These are phyloP conservation scores for Cutaneotrichosporon cavernicola DNA, from an alignment of 1,284 basidiomycete genomes.

Conservation along the genomic window DNA sequence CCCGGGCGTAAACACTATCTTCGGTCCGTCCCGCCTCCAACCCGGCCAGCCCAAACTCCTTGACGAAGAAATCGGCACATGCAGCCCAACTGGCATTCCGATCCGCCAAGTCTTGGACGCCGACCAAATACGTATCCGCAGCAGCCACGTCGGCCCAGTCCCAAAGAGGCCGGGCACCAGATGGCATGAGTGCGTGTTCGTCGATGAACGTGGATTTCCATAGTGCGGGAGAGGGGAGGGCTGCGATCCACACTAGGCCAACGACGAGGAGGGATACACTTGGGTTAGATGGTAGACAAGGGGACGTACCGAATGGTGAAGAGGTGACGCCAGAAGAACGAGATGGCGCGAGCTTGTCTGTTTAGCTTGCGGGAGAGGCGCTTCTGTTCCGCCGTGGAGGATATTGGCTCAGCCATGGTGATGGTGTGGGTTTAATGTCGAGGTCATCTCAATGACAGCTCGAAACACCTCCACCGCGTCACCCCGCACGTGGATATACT, in stretches of 20 bases:
- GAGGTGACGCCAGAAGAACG: slow-evolving; percentile 11
- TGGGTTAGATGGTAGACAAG: slow-evolving; percentile 7
- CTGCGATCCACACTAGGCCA: slow-evolving; percentile 72
- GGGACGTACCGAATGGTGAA: slow-evolving; percentile 13
- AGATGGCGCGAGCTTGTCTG: slow-evolving; percentile 13
- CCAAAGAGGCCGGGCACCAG: slow-evolving; percentile 83
- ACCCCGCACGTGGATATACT: too few relatives aligned
- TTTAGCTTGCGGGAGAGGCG: slow-evolving; percentile 14
- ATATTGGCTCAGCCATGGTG: slow-evolving; percentile 7
- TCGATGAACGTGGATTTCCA: slow-evolving; percentile 76
- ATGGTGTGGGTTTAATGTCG: not conserved
- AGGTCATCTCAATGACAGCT: too few relatives aligned
- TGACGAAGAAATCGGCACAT: slow-evolving; percentile 43
- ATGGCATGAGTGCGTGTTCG: slow-evolving; percentile 89
- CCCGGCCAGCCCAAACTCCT: slow-evolving; percentile 32
- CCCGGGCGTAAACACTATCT: slow-evolving; percentile 70
- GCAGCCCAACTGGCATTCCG: slow-evolving; percentile 67
- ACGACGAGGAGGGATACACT: slow-evolving; percentile 57
- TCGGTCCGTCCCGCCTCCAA: slow-evolving; percentile 31
- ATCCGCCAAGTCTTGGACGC: slow-evolving; percentile 63
- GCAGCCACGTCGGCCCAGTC: slow-evolving; percentile 80
- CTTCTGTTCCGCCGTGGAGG: slow-evolving; percentile 18
- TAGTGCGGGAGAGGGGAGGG: slow-evolving; percentile 65
- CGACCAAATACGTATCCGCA: slow-evolving; percentile 72
- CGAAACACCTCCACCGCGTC: too few relatives aligned